These are phyloP conservation scores for Pachysolen tannophilus DNA, from an alignment of 805 yeast genomes.

Conservation along the genomic window DNA sequence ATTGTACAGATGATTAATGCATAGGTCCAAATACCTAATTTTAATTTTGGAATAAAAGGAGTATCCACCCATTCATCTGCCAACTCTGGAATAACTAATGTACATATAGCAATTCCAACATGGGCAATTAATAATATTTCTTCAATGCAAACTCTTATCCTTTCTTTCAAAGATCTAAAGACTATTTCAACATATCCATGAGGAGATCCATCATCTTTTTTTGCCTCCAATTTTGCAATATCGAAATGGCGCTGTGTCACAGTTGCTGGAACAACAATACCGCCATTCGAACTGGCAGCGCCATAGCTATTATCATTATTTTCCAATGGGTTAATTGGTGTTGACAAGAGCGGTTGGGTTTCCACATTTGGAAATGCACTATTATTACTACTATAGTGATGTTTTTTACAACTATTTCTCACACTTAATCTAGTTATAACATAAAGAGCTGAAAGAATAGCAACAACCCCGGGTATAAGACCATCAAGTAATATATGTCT, in stretches of 20 bases:
- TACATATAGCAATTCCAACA: conserved; percentile 26
- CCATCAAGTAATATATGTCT: conserved; percentile 28
- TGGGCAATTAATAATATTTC: conserved; percentile 29
- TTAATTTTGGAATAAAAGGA: conserved; percentile 20
- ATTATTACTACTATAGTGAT: neutral
- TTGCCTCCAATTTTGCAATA: conserved; percentile 42
- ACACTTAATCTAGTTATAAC: conserved; percentile 2
- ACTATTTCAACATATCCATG: conserved; percentile 45
- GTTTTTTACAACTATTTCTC: conserved; percentile 3
- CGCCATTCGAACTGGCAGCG: conserved; percentile 12
- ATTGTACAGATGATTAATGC: conserved; percentile 28
- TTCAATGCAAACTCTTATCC: conserved; percentile 42
- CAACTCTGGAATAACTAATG: conserved; percentile 24
- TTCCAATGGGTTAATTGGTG: conserved; percentile 1
- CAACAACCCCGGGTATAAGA: conserved; percentile 10
- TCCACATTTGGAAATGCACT: conserved; percentile 5
- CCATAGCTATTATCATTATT: conserved; percentile 10
- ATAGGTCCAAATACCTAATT: conserved; percentile 35
- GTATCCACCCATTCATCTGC: conserved; percentile 25
- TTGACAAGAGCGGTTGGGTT: conserved; percentile 6
- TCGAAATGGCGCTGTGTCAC: conserved; percentile 60
- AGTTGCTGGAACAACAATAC: no score
- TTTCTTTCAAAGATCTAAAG: conserved; percentile 42
- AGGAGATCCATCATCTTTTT: conserved; percentile 52
- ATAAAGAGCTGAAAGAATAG: conserved; percentile 4